A percentile compares a stretch with the other conserved stretches of the same genome.
These are phyloP conservation scores for Straminergon stramineum DNA, from an alignment of 225 moss, liverwort and hornwort species.

Conservation along the genomic window DNA sequence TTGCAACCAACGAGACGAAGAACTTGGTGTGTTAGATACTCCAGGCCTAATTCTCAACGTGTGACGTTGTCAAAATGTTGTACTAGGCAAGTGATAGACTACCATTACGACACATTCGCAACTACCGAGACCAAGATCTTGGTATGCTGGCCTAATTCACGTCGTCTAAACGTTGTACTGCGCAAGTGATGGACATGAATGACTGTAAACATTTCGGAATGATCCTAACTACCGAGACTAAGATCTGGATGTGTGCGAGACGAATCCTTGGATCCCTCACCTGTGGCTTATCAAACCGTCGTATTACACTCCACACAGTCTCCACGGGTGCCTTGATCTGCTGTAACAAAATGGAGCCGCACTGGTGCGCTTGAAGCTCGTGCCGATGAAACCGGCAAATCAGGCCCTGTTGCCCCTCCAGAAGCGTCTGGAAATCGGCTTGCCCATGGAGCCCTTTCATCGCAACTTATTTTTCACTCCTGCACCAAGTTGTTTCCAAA, in stretches of 20 bases:
- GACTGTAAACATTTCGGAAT: background rate
- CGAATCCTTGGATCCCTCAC: background rate
- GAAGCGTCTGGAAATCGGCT: conserved; percentile 2
- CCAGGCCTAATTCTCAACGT: background rate
- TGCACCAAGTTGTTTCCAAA: background rate
- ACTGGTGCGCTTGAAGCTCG: conserved; percentile 39
- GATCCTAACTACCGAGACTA: background rate
- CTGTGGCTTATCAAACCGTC: conserved; percentile 40
- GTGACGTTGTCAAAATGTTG: background rate
- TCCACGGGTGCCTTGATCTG: conserved; percentile 34
- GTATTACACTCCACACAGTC: conserved; percentile 31
- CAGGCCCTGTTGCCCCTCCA: conserved; percentile 22
- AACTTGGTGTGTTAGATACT: background rate
- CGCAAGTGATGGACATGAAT: background rate
- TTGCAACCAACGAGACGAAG: background rate
- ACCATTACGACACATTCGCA: too few species aligned
- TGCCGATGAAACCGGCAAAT: conserved; percentile 37
- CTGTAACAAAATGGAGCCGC: conserved; percentile 41
- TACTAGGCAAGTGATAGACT: background rate
- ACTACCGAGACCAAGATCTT: background rate
- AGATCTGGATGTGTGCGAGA: background rate
- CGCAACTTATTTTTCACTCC: background rate
- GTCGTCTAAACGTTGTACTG: background rate
- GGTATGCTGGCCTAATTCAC: background rate
- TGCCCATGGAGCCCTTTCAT: background rate